phyloP scores from a whole-genome alignment of 176 grass and related monocot species.

The Luzula sylvatica region DNA sequence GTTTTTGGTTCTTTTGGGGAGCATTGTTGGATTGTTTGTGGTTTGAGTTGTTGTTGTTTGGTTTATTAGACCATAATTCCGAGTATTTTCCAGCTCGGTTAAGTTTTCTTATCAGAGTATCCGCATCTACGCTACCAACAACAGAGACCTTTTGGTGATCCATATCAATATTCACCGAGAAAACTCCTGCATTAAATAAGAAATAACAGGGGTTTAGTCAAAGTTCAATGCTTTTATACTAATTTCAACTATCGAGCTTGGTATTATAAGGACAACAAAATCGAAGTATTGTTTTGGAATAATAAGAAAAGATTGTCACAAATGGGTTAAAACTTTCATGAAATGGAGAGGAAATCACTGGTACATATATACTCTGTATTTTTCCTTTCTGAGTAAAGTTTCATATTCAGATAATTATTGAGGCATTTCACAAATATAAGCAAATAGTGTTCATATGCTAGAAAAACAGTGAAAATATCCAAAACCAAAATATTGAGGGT shows the following conservation, averaged over 20 bases:
- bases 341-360: constrained; percentile 15
- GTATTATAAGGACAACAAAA: neutral
- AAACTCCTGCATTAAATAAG: constrained; percentile 57
- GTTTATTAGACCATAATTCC: constrained; percentile 66
- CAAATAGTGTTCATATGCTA: too few relatives aligned
- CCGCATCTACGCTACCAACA: constrained; percentile 51
- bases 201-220: constrained; percentile 30
- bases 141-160: constrained; percentile 89
- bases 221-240: neutral
- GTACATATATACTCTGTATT: neutral
- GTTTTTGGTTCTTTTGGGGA: constrained; percentile 36
- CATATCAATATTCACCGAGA: constrained; percentile 66
- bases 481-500: neutral
- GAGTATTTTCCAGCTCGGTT: constrained; percentile 73
- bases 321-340: too few relatives aligned
- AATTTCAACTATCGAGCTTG: neutral
- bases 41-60: constrained; percentile 37
- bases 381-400: neutral
- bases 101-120: constrained; percentile 75
- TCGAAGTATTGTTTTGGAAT: too few relatives aligned
- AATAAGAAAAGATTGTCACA: too few relatives aligned
- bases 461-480: too few relatives aligned
- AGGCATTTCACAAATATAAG: too few relatives aligned
- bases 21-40: constrained; percentile 34
- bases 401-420: too few relatives aligned